Percentiles rank a stretch among this genome's conserved stretches.
Evolutionary conservation across 2,329 filamentous ascomycete genomes (phyloP).

Genomic region (Neoarthrinium moseri): DNA sequence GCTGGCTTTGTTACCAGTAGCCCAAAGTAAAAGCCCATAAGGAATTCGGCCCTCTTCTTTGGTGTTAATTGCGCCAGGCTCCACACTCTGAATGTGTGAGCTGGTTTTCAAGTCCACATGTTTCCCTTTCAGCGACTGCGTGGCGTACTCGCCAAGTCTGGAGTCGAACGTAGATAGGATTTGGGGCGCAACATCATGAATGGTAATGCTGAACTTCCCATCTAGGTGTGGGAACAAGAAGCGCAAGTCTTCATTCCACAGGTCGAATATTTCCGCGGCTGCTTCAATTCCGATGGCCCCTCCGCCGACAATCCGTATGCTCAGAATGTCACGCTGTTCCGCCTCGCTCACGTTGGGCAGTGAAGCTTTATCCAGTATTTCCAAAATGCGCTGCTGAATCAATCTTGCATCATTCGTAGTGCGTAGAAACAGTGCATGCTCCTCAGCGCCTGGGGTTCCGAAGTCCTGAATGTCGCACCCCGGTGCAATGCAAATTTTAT

Average conservation of each 20-base stretch:
- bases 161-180: conserved; percentile 40
- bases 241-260: conserved; percentile 35
- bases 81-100: conserved; percentile 17
- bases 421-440: conserved; percentile 36
- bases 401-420: conserved; percentile 31
- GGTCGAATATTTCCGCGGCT: conserved; percentile 40
- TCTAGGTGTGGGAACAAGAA: conserved; percentile 38
- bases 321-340: conserved; percentile 32
- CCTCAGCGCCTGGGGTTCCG: conserved; percentile 34
- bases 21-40: conserved; percentile 17
- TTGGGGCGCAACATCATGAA: conserved; percentile 40
- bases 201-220: conserved; percentile 35
- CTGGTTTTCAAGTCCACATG: conserved; percentile 35
- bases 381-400: conserved; percentile 31
- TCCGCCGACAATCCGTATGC: conserved; percentile 38
- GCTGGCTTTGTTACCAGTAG: conserved; percentile 19
- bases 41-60: conserved; percentile 14
- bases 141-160: conserved; percentile 38
- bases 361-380: conserved; percentile 23
- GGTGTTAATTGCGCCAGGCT: conserved; percentile 12
- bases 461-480: conserved; percentile 40
- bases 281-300: conserved; percentile 40
- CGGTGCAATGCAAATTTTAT: conserved; percentile 38
- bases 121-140: conserved; percentile 31
- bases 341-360: conserved; percentile 20